Base-by-base conservation (phyloP, 1,284 basidiomycete species). In the Moesziomyces globuligerus region DNA sequence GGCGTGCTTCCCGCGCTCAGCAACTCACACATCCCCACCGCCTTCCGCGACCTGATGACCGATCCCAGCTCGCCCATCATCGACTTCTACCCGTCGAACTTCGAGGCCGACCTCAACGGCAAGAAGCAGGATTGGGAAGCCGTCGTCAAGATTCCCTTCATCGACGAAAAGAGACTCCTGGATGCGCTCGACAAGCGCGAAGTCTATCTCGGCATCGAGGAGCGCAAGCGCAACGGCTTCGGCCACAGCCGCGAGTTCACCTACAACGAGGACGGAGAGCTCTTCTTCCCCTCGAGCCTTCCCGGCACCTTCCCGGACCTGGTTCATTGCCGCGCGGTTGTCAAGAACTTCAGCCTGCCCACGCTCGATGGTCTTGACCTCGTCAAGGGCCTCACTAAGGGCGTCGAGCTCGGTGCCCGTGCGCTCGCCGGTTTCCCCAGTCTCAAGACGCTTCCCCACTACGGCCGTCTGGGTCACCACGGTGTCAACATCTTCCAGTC, bases 71-170 rank as follows among this genome's bases (percentile, higher is more conserved):
- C 95, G 5, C 88, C 93, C 0, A 97, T 99, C 76, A 83, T 92
- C 50, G 92, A 96, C 81, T 98, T 98, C 85, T 99, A 98, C 82
- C 96, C 96, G 0, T 73, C 85, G 15, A 88, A 92, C 50, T 98
- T 98, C 74, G 93, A 93, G 72, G 89, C 89, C 70, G 96, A 99
- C 84, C 84, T 97, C 79, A 98, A 98, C 78, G 96, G 96, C 46
- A 98, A 99, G 87, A 98, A 95, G 83, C 89, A 91, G 76, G 94
- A 97, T 32, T 98, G 96, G 96, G 96, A 99, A 83, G 95, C 95
- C 0, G 89, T 98, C 59, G 93, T 98, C 60, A 98, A 98, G 85
- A 98, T 99, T 74, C 96, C 96, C 0, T 99, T 99, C 84, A 98
- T 99, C 68, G 90, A 97, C 46, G 89, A 96, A 83, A 80, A 86